Evolutionary conservation across 2,329 filamentous ascomycete species (phyloP), one percentile per base, ranked within the genome.

Genomic region (Alternaria brassicae): DNA sequence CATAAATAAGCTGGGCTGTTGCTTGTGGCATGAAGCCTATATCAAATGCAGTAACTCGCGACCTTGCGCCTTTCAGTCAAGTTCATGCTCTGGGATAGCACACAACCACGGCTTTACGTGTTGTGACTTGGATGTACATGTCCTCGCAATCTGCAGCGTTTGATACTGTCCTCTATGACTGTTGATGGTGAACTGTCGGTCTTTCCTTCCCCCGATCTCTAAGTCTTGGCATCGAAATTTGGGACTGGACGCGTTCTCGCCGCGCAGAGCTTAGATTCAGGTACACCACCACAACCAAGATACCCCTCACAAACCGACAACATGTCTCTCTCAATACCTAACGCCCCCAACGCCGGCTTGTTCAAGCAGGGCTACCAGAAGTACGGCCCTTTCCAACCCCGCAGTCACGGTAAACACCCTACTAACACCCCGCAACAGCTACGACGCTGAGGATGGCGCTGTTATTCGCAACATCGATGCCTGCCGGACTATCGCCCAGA

Each of bases 401-500:
- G 60, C 65, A 62, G 65, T 58, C 44, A 55, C 62, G 63, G 59
- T 53, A 30, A 52, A 56, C 32, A 60, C 58, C 27, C 55, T 65
- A 50, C 68, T 75, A 72, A 81, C 68, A 76, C 65, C 65, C 65
- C 65, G 69, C 62, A 60, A 68, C 76, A 98, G 96, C 86, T 97
- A 99, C 83, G 94, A 98, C 78, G 90, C 94, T 62, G 96, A 99
- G 88, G 95, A 99, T 91, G 95, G 95, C 78, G 96, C 95, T 70
- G 93, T 99, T 69, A 86, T 98, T 68, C 93, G 95, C 77, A 99
- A 99, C 81, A 98, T 99, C 82, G 96, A 99, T 78, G 95, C 96
- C 78, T 99, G 95, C 84, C 88, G 93, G 67, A 92, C 95, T 69
- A 98, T 99, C 80, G 89, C 95, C 59, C 91, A 91, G 73, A 99